A percentile compares a stretch with the other conserved stretches of the same genome.
phyloP scores from a whole-genome alignment of 257 asterid species.

The Jacaranda mimosifolia region DNA sequence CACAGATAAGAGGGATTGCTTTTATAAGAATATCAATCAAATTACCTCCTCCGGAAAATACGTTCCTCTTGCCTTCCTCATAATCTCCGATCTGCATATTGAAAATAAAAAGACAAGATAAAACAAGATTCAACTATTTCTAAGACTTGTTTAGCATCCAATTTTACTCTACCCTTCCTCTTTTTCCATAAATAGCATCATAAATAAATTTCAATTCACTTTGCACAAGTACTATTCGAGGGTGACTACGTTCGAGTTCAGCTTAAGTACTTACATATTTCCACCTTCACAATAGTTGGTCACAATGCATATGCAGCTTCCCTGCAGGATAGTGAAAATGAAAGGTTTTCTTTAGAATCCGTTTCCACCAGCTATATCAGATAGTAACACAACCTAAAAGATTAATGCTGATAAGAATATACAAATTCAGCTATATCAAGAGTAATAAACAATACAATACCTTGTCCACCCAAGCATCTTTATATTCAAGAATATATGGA shows the following conservation, averaged over 20 bases:
- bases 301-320: constrained; percentile 71
- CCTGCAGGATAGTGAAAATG: constrained; percentile 56
- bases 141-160: background rate
- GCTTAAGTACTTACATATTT: constrained; percentile 74
- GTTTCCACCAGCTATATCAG: constrained; percentile 11
- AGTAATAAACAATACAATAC: constrained; percentile 43
- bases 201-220: background rate
- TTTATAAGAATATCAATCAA: constrained; percentile 29
- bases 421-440: background rate
- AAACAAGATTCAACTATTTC: background rate
- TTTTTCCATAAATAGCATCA: background rate
- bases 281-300: constrained; percentile 90
- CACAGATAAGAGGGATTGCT: background rate
- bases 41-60: constrained; percentile 91
- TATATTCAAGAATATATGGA: constrained; percentile 85
- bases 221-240: background rate
- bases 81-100: constrained; percentile 65
- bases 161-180: background rate
- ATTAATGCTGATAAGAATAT: background rate
- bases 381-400: constrained; percentile 7
- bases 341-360: constrained; percentile 33
- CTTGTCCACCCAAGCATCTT: constrained; percentile 97
- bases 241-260: constrained; percentile 6
- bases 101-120: constrained; percentile 21
- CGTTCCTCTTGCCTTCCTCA: constrained; percentile 78